Evolutionary conservation across 441 rosid species (phyloP), one percentile per base, ranked within the genome.

Genomic region (Mallotus repandus): DNA sequence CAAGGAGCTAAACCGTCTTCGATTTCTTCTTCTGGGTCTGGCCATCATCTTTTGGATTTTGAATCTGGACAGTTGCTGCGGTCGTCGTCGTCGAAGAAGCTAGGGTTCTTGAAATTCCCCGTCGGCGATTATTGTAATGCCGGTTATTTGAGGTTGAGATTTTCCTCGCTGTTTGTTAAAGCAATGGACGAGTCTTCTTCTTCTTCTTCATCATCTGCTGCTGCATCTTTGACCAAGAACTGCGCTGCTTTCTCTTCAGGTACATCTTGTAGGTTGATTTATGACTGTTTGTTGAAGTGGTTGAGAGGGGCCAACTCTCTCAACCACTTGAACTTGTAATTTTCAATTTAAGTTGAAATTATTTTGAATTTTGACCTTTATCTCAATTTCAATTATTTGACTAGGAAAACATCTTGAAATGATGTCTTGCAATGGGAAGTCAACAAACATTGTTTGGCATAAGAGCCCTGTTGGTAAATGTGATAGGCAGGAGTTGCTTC

Each of bases 361-460:
- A 4, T 38, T 38, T 38, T 38, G 41, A 5, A 38, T 38, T n/a
- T 35, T 2, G 7, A 4, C 35, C 19, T 61, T 45, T 64, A 13
- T 64, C 29, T 25, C 49, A n/a, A 10, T 49, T 50, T 60, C 13
- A 25, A 60, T 25, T 18, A 2, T 71, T 25, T 71, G 45, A 71
- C 38, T 56, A 72, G 75, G 75, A 14, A 69, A 69, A 53, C 62
- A 50, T 63, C 66, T 35, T 14, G 41, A 62, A 72, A 52, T 19
- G 61, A 72, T 72, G 75, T 21, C 59, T 19, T 72, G 68, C 50
- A 63, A 72, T 14, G 89, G 89, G 32, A 29, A 29, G 32, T 2
- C 32, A 29, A 29, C 32, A 65, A 89, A 93, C 78, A 89, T 95
- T 78, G 81, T 83, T 80, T 95, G 99, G 99, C 97, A 95, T 66